Evolutionary conservation across 2,329 filamentous ascomycete genomes (phyloP).

Genomic region (Bertia moriformis): DNA sequence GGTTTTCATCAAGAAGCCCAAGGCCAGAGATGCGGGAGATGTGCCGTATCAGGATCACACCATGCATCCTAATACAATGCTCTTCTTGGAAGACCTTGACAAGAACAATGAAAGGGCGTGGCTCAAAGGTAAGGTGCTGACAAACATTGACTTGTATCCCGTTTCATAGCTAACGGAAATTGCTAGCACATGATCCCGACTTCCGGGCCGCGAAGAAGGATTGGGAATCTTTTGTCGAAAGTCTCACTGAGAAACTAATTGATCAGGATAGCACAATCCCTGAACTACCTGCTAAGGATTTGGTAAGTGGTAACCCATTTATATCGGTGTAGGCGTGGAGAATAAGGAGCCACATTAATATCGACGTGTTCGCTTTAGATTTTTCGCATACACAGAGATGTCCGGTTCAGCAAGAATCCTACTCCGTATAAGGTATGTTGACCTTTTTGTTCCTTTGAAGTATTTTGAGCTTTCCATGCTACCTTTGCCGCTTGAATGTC

Average conservation of each 20-base stretch:
- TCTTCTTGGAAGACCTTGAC: slow-evolving; percentile 42
- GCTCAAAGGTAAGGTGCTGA: slow-evolving; percentile 45
- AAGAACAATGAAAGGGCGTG: slow-evolving; percentile 47
- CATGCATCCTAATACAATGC: slow-evolving; percentile 48
- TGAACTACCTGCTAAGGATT: neutral
- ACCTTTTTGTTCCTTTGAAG: too few relatives aligned
- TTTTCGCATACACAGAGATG: neutral
- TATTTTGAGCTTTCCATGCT: too few relatives aligned
- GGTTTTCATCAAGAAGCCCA: slow-evolving; percentile 47
- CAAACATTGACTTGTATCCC: too few relatives aligned
- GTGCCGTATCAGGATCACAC: slow-evolving; percentile 38
- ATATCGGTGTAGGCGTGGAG: neutral
- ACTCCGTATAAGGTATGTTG: neutral
- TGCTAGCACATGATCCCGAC: neutral
- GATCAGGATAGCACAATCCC: neutral
- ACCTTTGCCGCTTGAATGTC: too few relatives aligned
- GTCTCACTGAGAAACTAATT: neutral
- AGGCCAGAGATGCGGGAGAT: slow-evolving; percentile 43
- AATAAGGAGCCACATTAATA: neutral
- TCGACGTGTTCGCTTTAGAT: neutral
- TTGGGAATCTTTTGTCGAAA: neutral
- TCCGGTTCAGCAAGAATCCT: slow-evolving; percentile 1
- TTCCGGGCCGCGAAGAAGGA: neutral
- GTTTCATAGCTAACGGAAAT: too few relatives aligned
- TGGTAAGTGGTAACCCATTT: neutral